A percentile compares a stretch with the other conserved stretches of the same genome.
phyloP scores from a whole-genome alignment of 1,284 basidiomycete species.

The Ceratobasidium sp. region DNA sequence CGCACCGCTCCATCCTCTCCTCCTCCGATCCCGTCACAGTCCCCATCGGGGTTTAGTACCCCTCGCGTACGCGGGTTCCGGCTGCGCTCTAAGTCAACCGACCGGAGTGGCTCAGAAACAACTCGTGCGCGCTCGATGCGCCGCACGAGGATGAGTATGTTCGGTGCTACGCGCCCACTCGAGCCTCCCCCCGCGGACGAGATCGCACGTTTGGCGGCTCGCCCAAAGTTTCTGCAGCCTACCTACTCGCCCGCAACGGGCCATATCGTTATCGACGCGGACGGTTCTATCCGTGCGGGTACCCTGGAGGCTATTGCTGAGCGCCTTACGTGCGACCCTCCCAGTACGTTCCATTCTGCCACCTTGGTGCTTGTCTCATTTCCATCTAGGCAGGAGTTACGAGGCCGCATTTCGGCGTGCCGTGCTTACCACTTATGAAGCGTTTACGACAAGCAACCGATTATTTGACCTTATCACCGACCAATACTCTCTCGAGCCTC shows the following conservation, averaged over 20 bases:
- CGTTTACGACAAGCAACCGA: conserved; percentile 77
- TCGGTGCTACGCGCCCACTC: conserved; percentile 17
- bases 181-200: conserved; percentile 27
- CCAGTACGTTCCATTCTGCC: neutral
- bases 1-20: neutral
- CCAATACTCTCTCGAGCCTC: conserved; percentile 71
- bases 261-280: conserved; percentile 69
- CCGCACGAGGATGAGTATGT: conserved; percentile 42
- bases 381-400: conserved; percentile 51
- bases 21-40: neutral
- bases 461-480: conserved; percentile 77
- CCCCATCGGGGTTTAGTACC: conserved; percentile 26
- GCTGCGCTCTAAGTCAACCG: conserved; percentile 32
- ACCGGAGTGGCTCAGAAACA: neutral
- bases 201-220: conserved; percentile 51
- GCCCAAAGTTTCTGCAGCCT: conserved; percentile 77
- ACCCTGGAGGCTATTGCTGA: conserved; percentile 79
- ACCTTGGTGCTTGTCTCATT: neutral
- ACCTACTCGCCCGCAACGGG: conserved; percentile 60
- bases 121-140: conserved; percentile 36
- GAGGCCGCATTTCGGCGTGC: conserved; percentile 70
- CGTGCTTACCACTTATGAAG: conserved; percentile 84
- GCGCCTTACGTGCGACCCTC: conserved; percentile 70
- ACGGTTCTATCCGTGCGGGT: conserved; percentile 73
- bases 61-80: conserved; percentile 39